These are phyloP conservation scores for Cystobasidium pallidum DNA, from an alignment of 1,284 basidiomycete genomes.

Conservation along the genomic window DNA sequence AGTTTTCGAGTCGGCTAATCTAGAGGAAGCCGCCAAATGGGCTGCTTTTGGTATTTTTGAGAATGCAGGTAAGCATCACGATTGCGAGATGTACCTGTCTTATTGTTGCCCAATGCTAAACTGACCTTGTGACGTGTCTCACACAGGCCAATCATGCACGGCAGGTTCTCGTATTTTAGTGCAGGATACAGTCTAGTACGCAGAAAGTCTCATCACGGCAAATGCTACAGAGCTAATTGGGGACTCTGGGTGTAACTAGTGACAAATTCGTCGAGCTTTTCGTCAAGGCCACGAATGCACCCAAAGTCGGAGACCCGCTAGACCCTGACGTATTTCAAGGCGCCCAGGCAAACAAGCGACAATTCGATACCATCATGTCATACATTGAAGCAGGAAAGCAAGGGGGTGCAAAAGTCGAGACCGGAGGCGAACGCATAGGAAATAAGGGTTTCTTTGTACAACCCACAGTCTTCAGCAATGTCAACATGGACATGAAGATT, in stretches of 20 bases:
- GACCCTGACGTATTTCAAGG: conserved; percentile 74
- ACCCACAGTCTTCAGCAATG: conserved; percentile 54
- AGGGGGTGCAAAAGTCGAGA: conserved; percentile 76
- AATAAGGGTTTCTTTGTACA: conserved; percentile 55
- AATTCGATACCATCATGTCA: conserved; percentile 84
- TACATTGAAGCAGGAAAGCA: conserved; percentile 86
- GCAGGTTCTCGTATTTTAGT: conserved; percentile 51
- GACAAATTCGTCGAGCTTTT: conserved; percentile 76
- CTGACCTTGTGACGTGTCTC: neutral
- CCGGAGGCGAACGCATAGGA: conserved; percentile 63
- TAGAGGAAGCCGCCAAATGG: conserved; percentile 52
- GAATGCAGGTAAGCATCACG: conserved; percentile 31
- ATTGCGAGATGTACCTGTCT: too few relatives aligned
- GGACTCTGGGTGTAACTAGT: too few relatives aligned
- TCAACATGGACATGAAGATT: conserved; percentile 57
- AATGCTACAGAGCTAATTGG: too few relatives aligned
- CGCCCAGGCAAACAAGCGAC: conserved; percentile 66
- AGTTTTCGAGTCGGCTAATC: conserved; percentile 50
- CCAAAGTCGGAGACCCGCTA: conserved; percentile 77
- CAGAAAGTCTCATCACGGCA: too few relatives aligned
- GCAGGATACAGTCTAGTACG: conserved; percentile 46
- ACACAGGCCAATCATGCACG: conserved; percentile 46
- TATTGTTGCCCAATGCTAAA: neutral
- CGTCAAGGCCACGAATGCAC: conserved; percentile 68
- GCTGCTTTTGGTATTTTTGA: conserved; percentile 48